Evolutionary conservation across 441 rosid species (phyloP), one percentile per base, ranked within the genome.

Genomic region (Flueggea neowawraea): DNA sequence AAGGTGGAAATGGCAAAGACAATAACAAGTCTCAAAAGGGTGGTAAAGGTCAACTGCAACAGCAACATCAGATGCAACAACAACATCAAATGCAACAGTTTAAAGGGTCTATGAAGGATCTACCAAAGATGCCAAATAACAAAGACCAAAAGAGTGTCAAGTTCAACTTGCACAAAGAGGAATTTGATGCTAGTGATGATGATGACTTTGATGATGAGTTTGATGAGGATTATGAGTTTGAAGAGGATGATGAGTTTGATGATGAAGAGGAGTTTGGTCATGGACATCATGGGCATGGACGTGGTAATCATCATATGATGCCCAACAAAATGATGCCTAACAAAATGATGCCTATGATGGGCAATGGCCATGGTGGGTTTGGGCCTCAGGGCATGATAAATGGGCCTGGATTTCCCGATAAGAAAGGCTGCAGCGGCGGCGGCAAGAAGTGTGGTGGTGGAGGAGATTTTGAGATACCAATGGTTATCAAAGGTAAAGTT

Each of bases 71-170:
- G 78, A 75, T 79, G 75, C 81, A 74, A 72, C 81, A 67, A n/a
- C 88, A 74, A 44, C 84, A 73, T 67, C 81, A 77, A 76, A 75
- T 79, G 75, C 81, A 74, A 72, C 81, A 67, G 55, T 66, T 75
- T 61, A 87, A 85, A 61, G 90, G 84, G 32, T 66, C 36, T 10
- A 31, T 57, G 17, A 74, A 78, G 54, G 86, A 79, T 68, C 58
- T 66, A 39, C 7, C 41, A 1, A 80, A 73, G 69, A 17, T 69
- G 65, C 73, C 84, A 0, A 54, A 32, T 6, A 32, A 70, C 5
- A 88, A 84, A 57, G 88, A 82, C 3, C 86, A 85, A 69, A 94
- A 89, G 75, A 72, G 88, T 39, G 97, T 80, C 22, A 89, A 80
- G 81, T 86, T 86, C 62, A 71, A 66, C 43, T 22, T 75, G 76